phyloP scores from a whole-genome alignment of 345 rosid species.

The Pugionium dolabratum region DNA sequence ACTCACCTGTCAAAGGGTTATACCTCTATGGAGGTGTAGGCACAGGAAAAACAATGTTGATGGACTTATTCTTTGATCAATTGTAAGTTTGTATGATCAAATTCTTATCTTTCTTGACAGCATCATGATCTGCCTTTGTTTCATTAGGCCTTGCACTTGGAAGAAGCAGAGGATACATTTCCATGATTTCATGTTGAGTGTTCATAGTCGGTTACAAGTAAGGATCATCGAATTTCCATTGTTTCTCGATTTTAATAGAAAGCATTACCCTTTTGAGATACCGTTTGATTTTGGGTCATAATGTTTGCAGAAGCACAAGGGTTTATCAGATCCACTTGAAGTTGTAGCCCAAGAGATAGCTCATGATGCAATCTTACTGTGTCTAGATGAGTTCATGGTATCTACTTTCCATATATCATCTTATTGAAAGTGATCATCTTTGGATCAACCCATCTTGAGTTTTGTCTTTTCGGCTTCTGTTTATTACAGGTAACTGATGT shows the following conservation, averaged over 20 bases:
- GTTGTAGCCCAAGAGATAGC: constrained; percentile 95
- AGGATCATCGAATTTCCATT: constrained; percentile 20
- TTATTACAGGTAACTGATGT: constrained; percentile 82
- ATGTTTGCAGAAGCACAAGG: constrained; percentile 79
- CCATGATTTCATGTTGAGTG: constrained; percentile 96
- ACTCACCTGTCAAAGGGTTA: constrained; percentile 84
- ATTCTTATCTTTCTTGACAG: neutral
- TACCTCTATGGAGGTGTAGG: constrained; percentile 98
- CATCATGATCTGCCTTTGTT: neutral
- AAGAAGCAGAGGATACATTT: constrained; percentile 97
- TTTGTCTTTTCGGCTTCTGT: neutral
- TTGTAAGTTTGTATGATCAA: constrained; percentile 53
- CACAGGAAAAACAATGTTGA: constrained; percentile 97
- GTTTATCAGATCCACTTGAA: constrained; percentile 96
- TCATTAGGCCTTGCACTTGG: constrained; percentile 81
- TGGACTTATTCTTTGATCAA: constrained; percentile 89
- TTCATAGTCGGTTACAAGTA: constrained; percentile 94
- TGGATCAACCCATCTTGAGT: constrained; percentile 27
- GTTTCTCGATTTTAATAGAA: neutral
- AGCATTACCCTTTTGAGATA: constrained; percentile 12
- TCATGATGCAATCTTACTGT: constrained; percentile 82
- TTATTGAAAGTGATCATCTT: constrained; percentile 17
- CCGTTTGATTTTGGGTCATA: neutral
- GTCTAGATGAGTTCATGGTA: constrained; percentile 99
- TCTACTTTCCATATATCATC: neutral